These are phyloP conservation scores for Phalaenopsis hybrid DNA, from an alignment of 116 monocot genomes.

Conservation along the genomic window DNA sequence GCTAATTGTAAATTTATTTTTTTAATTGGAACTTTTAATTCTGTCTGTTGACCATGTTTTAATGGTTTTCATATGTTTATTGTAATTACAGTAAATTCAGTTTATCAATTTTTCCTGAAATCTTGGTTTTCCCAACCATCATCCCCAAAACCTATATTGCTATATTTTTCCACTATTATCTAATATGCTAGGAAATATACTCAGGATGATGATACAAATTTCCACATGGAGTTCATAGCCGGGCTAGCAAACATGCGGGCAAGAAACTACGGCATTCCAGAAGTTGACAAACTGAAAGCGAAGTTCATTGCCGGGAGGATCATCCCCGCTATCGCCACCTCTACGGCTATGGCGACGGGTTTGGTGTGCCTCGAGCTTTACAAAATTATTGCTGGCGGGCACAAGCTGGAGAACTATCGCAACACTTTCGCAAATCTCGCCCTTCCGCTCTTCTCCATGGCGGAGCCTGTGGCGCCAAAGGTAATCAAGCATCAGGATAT, in stretches of 20 bases:
- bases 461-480: conserved; percentile 45
- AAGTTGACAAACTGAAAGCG: conserved; percentile 52
- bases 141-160: no score
- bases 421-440: conserved; percentile 53
- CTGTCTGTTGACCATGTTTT: not conserved
- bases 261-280: conserved; percentile 46
- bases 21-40: not conserved
- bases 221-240: conserved; percentile 53
- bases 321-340: conserved; percentile 50
- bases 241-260: conserved; percentile 57
- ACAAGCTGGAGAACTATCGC: conserved; percentile 38
- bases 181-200: no score
- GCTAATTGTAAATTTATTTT: not conserved
- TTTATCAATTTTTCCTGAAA: no score
- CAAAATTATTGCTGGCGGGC: conserved; percentile 35
- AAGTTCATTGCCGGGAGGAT: conserved; percentile 55
- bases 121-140: no score
- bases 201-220: conserved; percentile 54
- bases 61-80: no score
- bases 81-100: no score
- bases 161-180: no score
- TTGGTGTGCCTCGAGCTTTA: conserved; percentile 53
- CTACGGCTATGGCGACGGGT: conserved; percentile 53
- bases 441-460: conserved; percentile 43
- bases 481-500: conserved; percentile 33